phyloP scores from a whole-genome alignment of 768 basidiomycete species.

The Xerocomus spinulosus region DNA sequence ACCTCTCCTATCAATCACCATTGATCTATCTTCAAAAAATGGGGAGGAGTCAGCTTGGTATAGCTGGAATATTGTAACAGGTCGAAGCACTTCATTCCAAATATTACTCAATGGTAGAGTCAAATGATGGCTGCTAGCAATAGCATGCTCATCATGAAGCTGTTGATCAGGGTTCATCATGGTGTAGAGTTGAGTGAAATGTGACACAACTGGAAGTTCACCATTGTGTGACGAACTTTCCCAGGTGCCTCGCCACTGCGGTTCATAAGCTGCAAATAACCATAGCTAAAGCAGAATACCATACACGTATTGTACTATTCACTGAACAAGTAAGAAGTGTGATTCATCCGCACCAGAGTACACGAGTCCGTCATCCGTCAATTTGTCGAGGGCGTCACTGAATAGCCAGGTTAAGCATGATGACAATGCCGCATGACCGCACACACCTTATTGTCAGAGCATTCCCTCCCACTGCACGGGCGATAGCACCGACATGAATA shows the following conservation, averaged over 20 bases:
- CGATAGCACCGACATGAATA: conserved; percentile 68
- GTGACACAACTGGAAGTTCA: too few species aligned
- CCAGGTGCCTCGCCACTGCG: too few species aligned
- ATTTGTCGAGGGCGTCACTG: conserved; percentile 67
- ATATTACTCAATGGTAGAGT: neutral
- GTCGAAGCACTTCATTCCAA: conserved; percentile 29
- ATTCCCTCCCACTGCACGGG: conserved; percentile 55
- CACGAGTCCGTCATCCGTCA: conserved; percentile 77
- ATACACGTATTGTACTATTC: conserved; percentile 16
- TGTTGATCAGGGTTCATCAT: conserved; percentile 9
- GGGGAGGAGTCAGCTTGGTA: conserved; percentile 34
- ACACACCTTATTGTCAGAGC: conserved; percentile 61
- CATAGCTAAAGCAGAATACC: neutral
- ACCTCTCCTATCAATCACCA: conserved; percentile 43
- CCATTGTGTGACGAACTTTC: too few species aligned
- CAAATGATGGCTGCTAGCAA: neutral
- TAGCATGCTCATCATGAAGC: neutral
- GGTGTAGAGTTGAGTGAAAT: neutral
- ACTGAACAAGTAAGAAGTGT: conserved; percentile 56
- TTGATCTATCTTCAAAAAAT: conserved; percentile 38
- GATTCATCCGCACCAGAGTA: conserved; percentile 80
- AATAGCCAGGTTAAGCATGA: conserved; percentile 1
- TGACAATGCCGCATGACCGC: conserved; percentile 4
- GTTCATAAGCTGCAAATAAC: neutral
- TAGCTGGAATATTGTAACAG: conserved; percentile 55